Base-by-base conservation (phyloP, 108 stramenopile species). In the Chaetoceros muelleri region DNA sequence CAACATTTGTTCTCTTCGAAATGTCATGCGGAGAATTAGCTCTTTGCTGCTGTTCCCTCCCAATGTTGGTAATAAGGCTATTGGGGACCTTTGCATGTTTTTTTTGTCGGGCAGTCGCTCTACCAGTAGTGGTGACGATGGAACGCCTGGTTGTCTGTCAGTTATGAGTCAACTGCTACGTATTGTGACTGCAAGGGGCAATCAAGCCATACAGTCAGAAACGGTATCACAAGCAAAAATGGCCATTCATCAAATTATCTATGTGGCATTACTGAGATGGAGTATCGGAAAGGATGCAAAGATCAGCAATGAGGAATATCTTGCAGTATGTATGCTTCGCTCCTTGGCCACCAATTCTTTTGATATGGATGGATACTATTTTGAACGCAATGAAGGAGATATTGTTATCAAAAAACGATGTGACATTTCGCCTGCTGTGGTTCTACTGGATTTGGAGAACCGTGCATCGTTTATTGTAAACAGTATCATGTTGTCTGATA, bases 351-450 rank as follows among this genome's bases (percentile, higher is more conserved):
- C 66, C 13, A 71, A 53, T 61, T 17, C 24, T 20, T 73, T 60
- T 51, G 82, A 80, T 53, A 48, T 49, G 3, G 52, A 53, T 24
- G 75, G 78, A 2, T 61, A 69, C 54, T 13, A 46, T 0, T 74
- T 65, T 44, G 27, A 47, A 2, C 2, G 19, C 5, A 13, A 40
- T 40, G 34, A 13, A 10, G 34, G 13, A 10, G 13, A 5, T 10
- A 40, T 40, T 5, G 13, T 13, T 5, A 40, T 40, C 13, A 40
- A 40, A 13, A 40, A 40, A 10, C 5, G 8, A 5, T 40, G 8
- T 10, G 34, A 40, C 13, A n/a, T n/a, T n/a, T n/a, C n/a, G n/a
- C n/a, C n/a, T n/a, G n/a, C n/a, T n/a, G n/a, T n/a, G n/a, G n/a
- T n/a, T n/a, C n/a, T n/a, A n/a, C n/a, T n/a, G n/a, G n/a, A n/a